phyloP scores from a whole-genome alignment of 2,329 filamentous ascomycete genomes.

The Arthroderma sp. region DNA sequence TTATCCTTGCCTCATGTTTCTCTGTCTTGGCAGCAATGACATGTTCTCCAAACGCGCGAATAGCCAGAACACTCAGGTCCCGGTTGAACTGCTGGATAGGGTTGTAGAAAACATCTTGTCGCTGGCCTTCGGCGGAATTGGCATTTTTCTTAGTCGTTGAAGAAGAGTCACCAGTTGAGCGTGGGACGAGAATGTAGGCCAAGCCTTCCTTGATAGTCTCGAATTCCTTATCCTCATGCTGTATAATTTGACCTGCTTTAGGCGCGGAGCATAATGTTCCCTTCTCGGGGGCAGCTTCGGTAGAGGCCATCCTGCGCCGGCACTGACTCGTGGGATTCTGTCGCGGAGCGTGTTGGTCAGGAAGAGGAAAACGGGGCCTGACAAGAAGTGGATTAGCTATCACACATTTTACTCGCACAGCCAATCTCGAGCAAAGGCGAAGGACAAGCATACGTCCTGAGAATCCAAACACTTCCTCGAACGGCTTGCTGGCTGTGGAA shows the following conservation, averaged over 20 bases:
- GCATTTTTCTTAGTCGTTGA: conserved; percentile 31
- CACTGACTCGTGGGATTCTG: neutral
- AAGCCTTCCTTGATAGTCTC: conserved; percentile 52
- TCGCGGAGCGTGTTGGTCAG: no score
- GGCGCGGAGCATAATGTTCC: conserved; percentile 10
- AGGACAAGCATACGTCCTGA: no score
- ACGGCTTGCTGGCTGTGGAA: neutral
- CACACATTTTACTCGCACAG: no score
- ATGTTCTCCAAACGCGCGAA: conserved; percentile 75
- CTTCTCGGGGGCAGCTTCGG: conserved; percentile 9
- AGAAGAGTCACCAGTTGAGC: conserved; percentile 26
- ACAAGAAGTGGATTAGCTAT: no score
- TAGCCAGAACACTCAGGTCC: conserved; percentile 82
- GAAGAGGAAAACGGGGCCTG: no score
- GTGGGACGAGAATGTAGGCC: conserved; percentile 55
- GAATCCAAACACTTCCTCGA: no score
- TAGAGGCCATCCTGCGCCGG: conserved; percentile 7
- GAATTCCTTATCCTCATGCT: conserved; percentile 41
- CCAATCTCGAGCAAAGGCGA: no score
- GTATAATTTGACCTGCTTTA: conserved; percentile 17
- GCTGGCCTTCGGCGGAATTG: conserved; percentile 40
- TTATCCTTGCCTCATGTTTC: conserved; percentile 29
- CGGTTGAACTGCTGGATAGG: conserved; percentile 98
- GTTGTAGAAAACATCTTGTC: conserved; percentile 88
- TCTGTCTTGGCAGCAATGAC: conserved; percentile 40